phyloP scores from a whole-genome alignment of 2,329 filamentous ascomycete species.

The Aspergillus flavus region DNA sequence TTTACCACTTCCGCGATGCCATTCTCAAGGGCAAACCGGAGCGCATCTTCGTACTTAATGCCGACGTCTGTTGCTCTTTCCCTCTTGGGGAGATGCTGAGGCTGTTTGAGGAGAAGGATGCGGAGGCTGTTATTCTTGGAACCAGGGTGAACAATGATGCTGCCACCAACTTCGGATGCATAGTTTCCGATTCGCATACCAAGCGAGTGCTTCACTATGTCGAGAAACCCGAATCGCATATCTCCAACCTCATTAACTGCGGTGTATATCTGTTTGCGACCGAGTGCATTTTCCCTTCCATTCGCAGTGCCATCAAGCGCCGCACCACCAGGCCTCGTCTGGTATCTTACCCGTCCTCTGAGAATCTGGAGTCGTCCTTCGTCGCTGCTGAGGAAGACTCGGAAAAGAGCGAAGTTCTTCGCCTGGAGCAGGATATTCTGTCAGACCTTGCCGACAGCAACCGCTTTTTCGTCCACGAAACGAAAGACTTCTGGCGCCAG shows the following conservation, averaged over 20 bases:
- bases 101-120: constrained; percentile 91
- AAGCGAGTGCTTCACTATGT: constrained; percentile 98
- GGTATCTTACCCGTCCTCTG: constrained; percentile 92
- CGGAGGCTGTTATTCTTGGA: constrained; percentile 93
- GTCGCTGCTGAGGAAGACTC: constrained; percentile 71
- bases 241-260: constrained; percentile 98
- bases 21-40: constrained; percentile 95
- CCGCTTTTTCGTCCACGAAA: constrained; percentile 98
- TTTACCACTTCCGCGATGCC: constrained; percentile 99
- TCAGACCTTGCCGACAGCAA: constrained; percentile 95
- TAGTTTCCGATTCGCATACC: constrained; percentile 90
- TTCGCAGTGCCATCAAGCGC: constrained; percentile 92
- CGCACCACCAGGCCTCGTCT: constrained; percentile 88
- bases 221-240: constrained; percentile 96
- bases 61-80: constrained; percentile 98
- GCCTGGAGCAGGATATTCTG: constrained; percentile 95
- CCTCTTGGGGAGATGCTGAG: constrained; percentile 93
- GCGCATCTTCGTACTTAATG: constrained; percentile 95
- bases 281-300: constrained; percentile 94
- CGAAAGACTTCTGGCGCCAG: constrained; percentile 99
- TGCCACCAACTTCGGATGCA: constrained; percentile 95
- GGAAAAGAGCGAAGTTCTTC: constrained; percentile 81
- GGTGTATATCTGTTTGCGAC: constrained; percentile 97
- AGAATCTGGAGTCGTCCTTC: constrained; percentile 78
- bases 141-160: constrained; percentile 89